phyloP scores from a whole-genome alignment of 1,284 basidiomycete genomes.

The Apiotrichum gamsii region DNA sequence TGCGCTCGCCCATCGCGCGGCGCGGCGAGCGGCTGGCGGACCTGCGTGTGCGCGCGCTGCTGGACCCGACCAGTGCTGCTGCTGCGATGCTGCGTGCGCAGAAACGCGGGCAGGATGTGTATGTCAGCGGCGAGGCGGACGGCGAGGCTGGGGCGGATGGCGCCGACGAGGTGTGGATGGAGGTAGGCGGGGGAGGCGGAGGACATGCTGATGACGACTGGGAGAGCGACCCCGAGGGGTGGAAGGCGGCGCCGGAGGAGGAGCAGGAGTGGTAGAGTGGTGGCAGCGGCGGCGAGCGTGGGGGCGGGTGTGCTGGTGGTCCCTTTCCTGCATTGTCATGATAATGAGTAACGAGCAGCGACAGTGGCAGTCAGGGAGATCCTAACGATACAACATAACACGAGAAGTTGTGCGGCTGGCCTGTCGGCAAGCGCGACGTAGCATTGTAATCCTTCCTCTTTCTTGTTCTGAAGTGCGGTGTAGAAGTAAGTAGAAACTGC shows the following conservation, averaged over 20 bases:
- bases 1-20: conserved; percentile 19
- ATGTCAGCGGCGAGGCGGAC: conserved; percentile 21
- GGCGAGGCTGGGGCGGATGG: conserved; percentile 5
- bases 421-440: no score
- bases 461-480: no score
- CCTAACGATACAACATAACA: no score
- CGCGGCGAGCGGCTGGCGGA: conserved; percentile 19
- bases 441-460: no score
- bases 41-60: conserved; percentile 36
- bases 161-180: conserved; percentile 3
- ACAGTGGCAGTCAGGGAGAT: no score
- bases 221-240: conserved; percentile 30
- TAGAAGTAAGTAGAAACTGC: no score
- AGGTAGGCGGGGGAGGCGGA: conserved; percentile 2
- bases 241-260: conserved; percentile 22
- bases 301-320: no score
- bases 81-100: conserved; percentile 25
- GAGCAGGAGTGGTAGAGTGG: neutral
- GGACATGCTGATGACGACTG: conserved; percentile 27
- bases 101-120: conserved; percentile 35
- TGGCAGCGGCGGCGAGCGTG: no score
- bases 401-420: no score
- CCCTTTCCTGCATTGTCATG: no score
- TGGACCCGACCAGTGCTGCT: conserved; percentile 25
- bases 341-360: no score